Evolutionary conservation across 495 filamentous ascomycete species (phyloP).

Genomic region (Patellaria atrata): DNA sequence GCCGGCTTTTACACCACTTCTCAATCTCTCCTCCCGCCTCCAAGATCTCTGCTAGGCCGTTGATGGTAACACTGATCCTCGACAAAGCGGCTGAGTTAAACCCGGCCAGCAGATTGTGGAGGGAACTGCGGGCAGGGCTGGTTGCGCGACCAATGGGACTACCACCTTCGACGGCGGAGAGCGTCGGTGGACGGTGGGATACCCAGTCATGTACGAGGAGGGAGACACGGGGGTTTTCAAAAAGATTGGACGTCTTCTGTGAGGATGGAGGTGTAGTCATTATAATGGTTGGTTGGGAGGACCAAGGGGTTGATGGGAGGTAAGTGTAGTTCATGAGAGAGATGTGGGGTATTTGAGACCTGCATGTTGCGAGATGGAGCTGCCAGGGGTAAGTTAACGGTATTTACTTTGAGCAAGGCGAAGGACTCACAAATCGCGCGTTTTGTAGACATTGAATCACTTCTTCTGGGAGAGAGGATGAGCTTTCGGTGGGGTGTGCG

Average conservation of each 20-base stretch:
- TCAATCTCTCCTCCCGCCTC: constrained; percentile 64
- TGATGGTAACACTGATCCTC: constrained; percentile 89
- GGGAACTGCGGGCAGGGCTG: constrained; percentile 44
- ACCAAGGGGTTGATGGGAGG: constrained; percentile 69
- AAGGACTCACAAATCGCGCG: constrained; percentile 65
- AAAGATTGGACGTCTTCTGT: constrained; percentile 81
- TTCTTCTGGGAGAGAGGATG: constrained; percentile 57
- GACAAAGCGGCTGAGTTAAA: constrained; percentile 76
- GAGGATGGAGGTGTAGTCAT: constrained; percentile 27
- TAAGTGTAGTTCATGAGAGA: constrained; percentile 99
- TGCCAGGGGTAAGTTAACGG: constrained; percentile 23
- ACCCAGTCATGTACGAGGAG: constrained; percentile 99
- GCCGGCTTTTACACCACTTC: constrained; percentile 58
- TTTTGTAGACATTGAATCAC: constrained; percentile 86
- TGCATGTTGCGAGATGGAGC: constrained; percentile 91
- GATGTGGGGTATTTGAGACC: constrained; percentile 72
- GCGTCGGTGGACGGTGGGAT: constrained; percentile 77
- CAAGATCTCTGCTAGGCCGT: constrained; percentile 63
- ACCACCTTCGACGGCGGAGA: too few species aligned
- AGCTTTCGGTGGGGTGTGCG: constrained; percentile 35
- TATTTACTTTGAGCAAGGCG: neutral
- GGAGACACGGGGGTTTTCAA: constrained; percentile 77
- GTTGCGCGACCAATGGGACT: constrained; percentile 27
- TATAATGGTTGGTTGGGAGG: constrained; percentile 27
- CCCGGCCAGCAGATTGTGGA: constrained; percentile 72